Base-by-base conservation (phyloP, 495 filamentous ascomycete genomes). In the Parmelia sp. region DNA sequence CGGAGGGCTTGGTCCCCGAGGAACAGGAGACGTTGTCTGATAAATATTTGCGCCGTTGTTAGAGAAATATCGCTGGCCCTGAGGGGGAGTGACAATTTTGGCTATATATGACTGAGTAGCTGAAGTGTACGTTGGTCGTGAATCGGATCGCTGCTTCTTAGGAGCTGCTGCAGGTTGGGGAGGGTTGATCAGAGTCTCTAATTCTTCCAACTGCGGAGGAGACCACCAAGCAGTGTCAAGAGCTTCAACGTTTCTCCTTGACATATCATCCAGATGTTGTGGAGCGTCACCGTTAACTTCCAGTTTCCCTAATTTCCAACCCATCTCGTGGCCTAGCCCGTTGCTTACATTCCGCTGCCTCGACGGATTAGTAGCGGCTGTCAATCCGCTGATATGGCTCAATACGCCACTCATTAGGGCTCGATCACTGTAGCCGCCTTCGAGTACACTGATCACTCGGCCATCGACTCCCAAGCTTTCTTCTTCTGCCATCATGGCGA, bases 391-490 rank as follows among this genome's bases (percentile, higher is more conserved):
- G 8, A 97, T 68, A 74, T 97, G 94, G 71, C 91, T 93, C 44
- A 97, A 74, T 8, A 96, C 87, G 37, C 95, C 94, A 42, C 88
- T 94, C 69, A 82, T 88, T 60, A 98, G 73, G 27, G 94, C 94
- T 58, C 91, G 83, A 71, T 97, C 90, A 70, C 90, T 96, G 71
- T 98, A 98, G 0, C 94, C 94, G 31, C 94, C 94, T 73, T 98
- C 94, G 15, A 98, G 82, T 12, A 97, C 90, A 76, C 92, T 96
- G 68, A 98, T 85, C 36, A 97, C 79, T 25, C 94, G 80, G 11
- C 94, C 94, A 45, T 92, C 88, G 8, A 89, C 88, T 27, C 84
- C 82, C 14, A 87, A 82, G 6, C 82, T 87, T 66, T 89, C 89
- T 73, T 97, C 92, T 55, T 91, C 83, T 0, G 95, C 89, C 60